Base-by-base conservation (phyloP, 768 basidiomycete genomes). In the Clavulina sp. region DNA sequence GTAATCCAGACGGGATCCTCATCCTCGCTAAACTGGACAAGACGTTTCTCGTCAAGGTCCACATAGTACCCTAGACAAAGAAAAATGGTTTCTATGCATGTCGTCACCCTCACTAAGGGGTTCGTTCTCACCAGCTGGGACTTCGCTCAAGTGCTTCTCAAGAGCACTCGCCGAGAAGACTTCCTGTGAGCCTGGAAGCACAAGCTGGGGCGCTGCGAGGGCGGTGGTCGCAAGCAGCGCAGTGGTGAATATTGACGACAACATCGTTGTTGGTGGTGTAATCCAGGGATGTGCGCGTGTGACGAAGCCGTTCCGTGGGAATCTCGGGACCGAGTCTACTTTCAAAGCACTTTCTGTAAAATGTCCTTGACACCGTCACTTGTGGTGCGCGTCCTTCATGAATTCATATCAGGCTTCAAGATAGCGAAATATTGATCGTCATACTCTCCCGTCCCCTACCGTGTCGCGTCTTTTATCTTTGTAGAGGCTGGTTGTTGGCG, bases 401-500 rank as follows among this genome's bases (percentile, higher is more conserved):
- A 47, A 48, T 19, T 18, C 41, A 18, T n/a, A 33, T 16, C 9
- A 6, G 23, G 23, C 16, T 30, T 24, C 24, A 51, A 33, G 18
- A 50, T 18, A 30, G 29, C 50, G 48, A 24, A 21, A 53, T 16
- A 31, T 3, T n/a, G n/a, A 36, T 29, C 33, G 33, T 50, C 49
- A 50, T 50, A 5, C 21, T 9, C 9, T 38, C 19, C 32, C 24
- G 24, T 34, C 23, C 24, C 44, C 13, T 47, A n/a, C 23, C n/a
- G 48, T 49, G 9, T 23, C 16, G 24, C 43, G 43, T 23, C 9
- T 46, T 18, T 23, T 46, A 54, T 53, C 29, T 19, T 43, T 23
- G 55, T 58, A 86, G 86, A 84, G 87, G 56, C 69, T 97, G 53
- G 73, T 93, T 48, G 78, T 96, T 54, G 77, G 80, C 48, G 93